Conservation (phyloP, 140 eudicot species). For the Senecio squalidus region DNA sequence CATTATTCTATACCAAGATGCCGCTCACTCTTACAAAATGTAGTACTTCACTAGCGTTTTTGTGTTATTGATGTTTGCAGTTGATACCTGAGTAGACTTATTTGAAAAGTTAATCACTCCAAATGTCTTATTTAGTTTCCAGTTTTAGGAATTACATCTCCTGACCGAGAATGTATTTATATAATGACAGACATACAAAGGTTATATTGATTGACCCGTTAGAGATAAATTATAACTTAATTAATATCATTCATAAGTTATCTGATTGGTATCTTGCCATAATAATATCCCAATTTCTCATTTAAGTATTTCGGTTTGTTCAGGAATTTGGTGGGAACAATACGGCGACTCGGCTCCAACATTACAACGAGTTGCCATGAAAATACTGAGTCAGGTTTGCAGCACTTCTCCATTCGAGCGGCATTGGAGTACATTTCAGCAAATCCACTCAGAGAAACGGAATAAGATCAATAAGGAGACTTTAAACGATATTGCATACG, state of each 20-base stretch:
- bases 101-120: neutral
- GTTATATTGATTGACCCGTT: too few species aligned
- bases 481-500: constrained; percentile 50
- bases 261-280: neutral
- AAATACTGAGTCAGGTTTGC: constrained; percentile 85
- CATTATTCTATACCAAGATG: neutral
- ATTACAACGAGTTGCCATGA: constrained; percentile 77
- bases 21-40: neutral
- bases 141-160: neutral
- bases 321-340: constrained; percentile 98
- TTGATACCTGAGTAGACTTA: too few species aligned
- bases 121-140: neutral
- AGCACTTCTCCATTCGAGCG: constrained; percentile 53
- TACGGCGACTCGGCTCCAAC: constrained; percentile 79
- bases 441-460: constrained; percentile 76
- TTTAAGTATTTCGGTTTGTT: neutral
- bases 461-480: constrained; percentile 82
- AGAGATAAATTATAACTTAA: neutral
- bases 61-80: neutral
- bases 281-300: neutral
- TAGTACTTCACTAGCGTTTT: neutral
- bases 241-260: neutral
- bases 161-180: neutral
- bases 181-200: too few species aligned
- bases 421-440: constrained; percentile 74